Evolutionary conservation across 169 alveolate genomes (phyloP), one percentile per base, ranked within the genome.

Genomic region (Cyclospora cayetanensis): DNA sequence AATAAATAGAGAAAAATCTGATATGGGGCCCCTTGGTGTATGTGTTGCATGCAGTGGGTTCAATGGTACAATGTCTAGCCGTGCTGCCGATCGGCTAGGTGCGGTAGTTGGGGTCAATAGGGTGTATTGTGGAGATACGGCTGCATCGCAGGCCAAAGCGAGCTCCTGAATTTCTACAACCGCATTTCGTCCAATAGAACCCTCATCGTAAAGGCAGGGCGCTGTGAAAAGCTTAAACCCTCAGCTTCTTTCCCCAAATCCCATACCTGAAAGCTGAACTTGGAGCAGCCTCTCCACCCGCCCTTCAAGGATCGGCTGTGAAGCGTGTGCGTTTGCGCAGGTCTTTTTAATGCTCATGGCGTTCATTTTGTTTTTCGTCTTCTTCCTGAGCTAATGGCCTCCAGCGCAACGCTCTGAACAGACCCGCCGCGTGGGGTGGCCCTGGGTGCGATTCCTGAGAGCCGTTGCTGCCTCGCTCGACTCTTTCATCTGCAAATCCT

Each of bases 141-240:
- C 25, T 18, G 60, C 18, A 9, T 50, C 34, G 86, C 88, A 87
- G 95, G 95, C 4, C 95, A 93, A 41, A 85, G 88, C 20, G 95
- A 91, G 55, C 93, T 93, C 46, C 35, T 93, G 70, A 87, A 91
- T 37, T 93, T 91, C 55, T 91, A 76, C 65, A 41, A 91, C 82
- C 72, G 93, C 22, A 84, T 91, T 35, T 87, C 91, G 11, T 93
- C 95, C 50, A 93, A 93, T 55, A 46, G 95, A 50, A 65, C 94
- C 37, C 92, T 93, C 50, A 93, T 93, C 46, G 34, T 93, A 7
- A 93, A 87, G 77, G 92, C 70, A 34, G 66, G 85, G 18, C 70
- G 29, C 25, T 39, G 9, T 27, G 80, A 29, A 20, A 12, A 66
- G 20, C 42, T 29, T 11, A 11, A 66, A 20, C 22, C 22, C 42